Conservation (phyloP, 1,284 basidiomycete species). For the Cryptococcus sp. region DNA sequence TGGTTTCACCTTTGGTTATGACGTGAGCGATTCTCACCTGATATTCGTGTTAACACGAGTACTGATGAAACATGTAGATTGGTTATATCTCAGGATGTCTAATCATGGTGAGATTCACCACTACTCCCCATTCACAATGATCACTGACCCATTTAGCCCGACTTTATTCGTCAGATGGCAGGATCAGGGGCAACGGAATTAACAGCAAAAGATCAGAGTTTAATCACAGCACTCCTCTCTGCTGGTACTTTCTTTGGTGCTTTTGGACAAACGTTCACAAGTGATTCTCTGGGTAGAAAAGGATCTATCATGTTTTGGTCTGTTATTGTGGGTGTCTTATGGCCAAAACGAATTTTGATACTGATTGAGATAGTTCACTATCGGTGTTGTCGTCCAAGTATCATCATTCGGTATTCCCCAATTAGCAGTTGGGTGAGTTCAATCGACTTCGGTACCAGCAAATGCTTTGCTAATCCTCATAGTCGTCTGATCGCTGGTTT, state of each 20-base stretch:
- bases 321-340: constrained; percentile 48
- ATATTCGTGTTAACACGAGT: not conserved
- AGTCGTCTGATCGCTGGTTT: constrained; percentile 38
- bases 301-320: constrained; percentile 72
- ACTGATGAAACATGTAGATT: constrained; percentile 7
- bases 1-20: constrained; percentile 29
- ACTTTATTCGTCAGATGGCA: constrained; percentile 67
- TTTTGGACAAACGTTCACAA: constrained; percentile 67
- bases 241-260: constrained; percentile 64
- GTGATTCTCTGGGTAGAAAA: constrained; percentile 65
- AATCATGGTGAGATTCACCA: constrained; percentile 54
- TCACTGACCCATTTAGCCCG: constrained; percentile 40
- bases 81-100: constrained; percentile 60
- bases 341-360: not conserved
- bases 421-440: constrained; percentile 55
- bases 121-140: not conserved
- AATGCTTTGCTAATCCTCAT: not conserved
- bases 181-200: constrained; percentile 52
- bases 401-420: constrained; percentile 63
- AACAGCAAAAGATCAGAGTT: constrained; percentile 59
- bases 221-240: constrained; percentile 72
- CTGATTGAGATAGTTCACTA: constrained; percentile 44
- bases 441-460: not conserved
- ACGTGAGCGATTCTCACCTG: constrained; percentile 6
- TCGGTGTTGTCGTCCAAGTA: constrained; percentile 67